A percentile compares a stretch with the other conserved stretches of the same genome.
Conservation (phyloP, 2,329 filamentous ascomycete species). For the Paraphaeosphaeria minitans region DNA sequence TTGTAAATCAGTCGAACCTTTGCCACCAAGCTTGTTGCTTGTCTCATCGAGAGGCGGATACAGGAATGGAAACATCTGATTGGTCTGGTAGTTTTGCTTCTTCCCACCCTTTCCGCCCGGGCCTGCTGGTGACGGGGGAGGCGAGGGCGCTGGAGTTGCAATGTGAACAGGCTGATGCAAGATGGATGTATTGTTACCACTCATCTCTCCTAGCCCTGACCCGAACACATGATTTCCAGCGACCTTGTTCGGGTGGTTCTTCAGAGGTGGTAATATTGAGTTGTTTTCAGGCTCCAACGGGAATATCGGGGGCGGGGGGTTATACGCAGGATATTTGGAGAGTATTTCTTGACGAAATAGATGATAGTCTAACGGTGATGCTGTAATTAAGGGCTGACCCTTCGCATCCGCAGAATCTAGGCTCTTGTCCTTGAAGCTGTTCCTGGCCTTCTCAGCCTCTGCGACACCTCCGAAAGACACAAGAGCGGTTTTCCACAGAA, state of each 20-base stretch:
- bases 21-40: slow-evolving; percentile 89
- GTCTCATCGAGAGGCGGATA: slow-evolving; percentile 90
- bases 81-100: slow-evolving; percentile 99
- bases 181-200: slow-evolving; percentile 68
- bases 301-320: slow-evolving; percentile 81
- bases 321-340: slow-evolving; percentile 96
- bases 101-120: slow-evolving; percentile 88
- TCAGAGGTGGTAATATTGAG: slow-evolving; percentile 83
- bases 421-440: slow-evolving; percentile 65
- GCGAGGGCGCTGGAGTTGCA: slow-evolving; percentile 95
- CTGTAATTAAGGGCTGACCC: slow-evolving; percentile 80
- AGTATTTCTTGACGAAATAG: slow-evolving; percentile 95
- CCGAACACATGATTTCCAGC: slow-evolving; percentile 58
- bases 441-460: slow-evolving; percentile 76
- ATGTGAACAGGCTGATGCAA: slow-evolving; percentile 97
- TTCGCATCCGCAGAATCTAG: slow-evolving; percentile 62
- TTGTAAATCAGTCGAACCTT: slow-evolving; percentile 80
- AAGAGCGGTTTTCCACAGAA: slow-evolving; percentile 91
- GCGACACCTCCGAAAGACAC: slow-evolving; percentile 81
- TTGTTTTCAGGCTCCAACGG: slow-evolving; percentile 90
- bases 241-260: slow-evolving; percentile 68
- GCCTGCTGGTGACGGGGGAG: slow-evolving; percentile 86
- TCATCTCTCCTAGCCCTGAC: slow-evolving; percentile 55
- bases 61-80: slow-evolving; percentile 97
- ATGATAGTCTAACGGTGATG: slow-evolving; percentile 94